Evolutionary conservation across 176 grass and related monocot species (phyloP), one percentile per base, ranked within the genome.

Genomic region (Hyparrhenia diplandra): DNA sequence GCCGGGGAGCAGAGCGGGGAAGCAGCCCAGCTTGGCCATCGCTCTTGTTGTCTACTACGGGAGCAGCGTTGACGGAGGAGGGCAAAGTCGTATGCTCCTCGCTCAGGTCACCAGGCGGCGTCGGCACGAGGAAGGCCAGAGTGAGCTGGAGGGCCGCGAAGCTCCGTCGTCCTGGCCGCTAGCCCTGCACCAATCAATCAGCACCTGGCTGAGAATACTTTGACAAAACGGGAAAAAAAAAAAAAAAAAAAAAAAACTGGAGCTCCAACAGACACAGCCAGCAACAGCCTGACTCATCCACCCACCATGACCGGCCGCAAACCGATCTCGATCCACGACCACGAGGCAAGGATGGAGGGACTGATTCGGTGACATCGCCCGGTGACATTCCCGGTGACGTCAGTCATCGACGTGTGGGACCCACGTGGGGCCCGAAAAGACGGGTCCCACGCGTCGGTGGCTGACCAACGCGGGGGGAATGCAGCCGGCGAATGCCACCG

Each of bases 11-110:
- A 98, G 86, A 67, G 42, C 9, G 46, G 84, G 83, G 76, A 99
- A 88, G 84, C 96, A 99, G 74, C 70, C 74, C 67, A 99, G 84
- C 83, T 21, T 99, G 24, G 92, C 82, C 96, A 98, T 39, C 7
- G 37, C 37, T 36, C n/a, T n/a, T n/a, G n/a, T n/a, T n/a, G n/a
- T n/a, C n/a, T n/a, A n/a, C n/a, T n/a, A n/a, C n/a, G n/a, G n/a
- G n/a, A n/a, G n/a, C n/a, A n/a, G n/a, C n/a, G n/a, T n/a, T n/a
- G 69, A 27, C 32, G 16, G 82, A 70, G 67, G 70, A 24, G 17
- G 77, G 76, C 70, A 59, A 27, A 17, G n/a, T 46, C 39, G 86
- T 86, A 91, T 85, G 41, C 61, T 71, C 87, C 96, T 91, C 79
- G 87, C 35, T 94, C 86, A 93, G 82, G 76, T 79, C 57, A 86